Evolutionary conservation across 495 filamentous ascomycete species (phyloP), one percentile per base, ranked within the genome.

Genomic region (Bacidia gigantensis): DNA sequence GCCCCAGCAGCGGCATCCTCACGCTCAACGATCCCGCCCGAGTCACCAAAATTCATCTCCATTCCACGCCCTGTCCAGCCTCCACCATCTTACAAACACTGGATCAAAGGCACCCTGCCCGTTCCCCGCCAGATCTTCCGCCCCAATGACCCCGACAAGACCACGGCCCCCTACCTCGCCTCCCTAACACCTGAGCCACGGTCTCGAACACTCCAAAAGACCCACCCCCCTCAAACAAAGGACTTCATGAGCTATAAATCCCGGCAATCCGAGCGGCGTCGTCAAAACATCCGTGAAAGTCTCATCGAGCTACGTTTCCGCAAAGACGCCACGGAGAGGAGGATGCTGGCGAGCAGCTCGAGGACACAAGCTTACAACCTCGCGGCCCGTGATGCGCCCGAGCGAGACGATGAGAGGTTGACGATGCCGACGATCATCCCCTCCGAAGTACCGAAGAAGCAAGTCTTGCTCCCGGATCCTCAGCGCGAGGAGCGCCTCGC

Each of bases 31-130:
- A 67, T 79, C 47, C 66, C 69, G 10, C 86, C 85, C 14, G 82
- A 87, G 61, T 84, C 79, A 41, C 86, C 85, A 54, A 73, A 75
- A 52, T 89, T 80, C 69, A 79, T 89, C 62, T 76, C 86, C 54
- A 67, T 88, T 40, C 86, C 86, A 26, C 65, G 59, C 41, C 58
- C 64, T 17, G 51, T 74, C 5, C 73, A 78, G 59, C 72, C 80
- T 2, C 52, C 63, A 60, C 65, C 67, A 12, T 62, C 65, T 9
- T 56, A 61, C 9, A 72, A 72, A 40, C 69, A 62, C 18, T 67
- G 61, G 51, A 70, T 84, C 53, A 87, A 86, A 68, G 85, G 85
- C 62, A 74, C 76, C 21, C 78, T 89, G 1, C 85, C 85, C 9
- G 70, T 78, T 3, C 86, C 85, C 26, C 75, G 82, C 50, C 69